Evolutionary conservation across 2,329 filamentous ascomycete species (phyloP), one percentile per base, ranked within the genome.

Genomic region (Fusarium sp.): DNA sequence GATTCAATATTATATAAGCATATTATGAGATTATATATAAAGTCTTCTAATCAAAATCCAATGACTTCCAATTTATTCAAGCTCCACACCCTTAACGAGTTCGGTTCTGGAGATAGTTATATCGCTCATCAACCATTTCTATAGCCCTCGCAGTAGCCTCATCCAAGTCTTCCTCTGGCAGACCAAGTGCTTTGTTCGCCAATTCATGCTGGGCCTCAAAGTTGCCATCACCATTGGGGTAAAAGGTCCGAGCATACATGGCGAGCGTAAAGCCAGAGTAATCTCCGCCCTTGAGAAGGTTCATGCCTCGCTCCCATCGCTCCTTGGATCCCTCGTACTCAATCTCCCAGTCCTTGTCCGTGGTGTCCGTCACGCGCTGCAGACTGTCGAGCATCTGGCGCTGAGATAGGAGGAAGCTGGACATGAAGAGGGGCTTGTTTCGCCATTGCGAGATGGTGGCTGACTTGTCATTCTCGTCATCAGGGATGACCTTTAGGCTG

Each of bases 351-450:
- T 91, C 89, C 0, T 76, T 77, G 39, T 89, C 85, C 2, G 79
- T 85, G 1, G 84, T 87, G 0, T 83, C 83, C 0, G 86, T 86
- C 14, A 88, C 87, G 2, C 87, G 84, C 67, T 88, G 83, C 10
- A 89, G 75, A 26, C 83, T 84, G 39, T 85, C 84, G 57, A 92
- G 83, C 81, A 92, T 91, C 19, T 92, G 89, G 14, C 82, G 81
- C 75, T 92, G 90, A 50, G 78, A 87, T 56, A 90, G 65, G 7
- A 78, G 75, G 78, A 90, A 92, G 53, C 85, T 88, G 15, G 79
- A 81, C 20, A 89, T 70, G 67, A 82, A 86, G 7, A 89, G 70
- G 2, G 71, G 67, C 51, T 82, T 81, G 75, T 89, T 87, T 13
- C 67, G 56, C 72, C 72, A 75, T 1, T 62, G 20, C 74, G 69